Conservation (phyloP, 2,329 filamentous ascomycete species). For the Penicillium decumbens region DNA sequence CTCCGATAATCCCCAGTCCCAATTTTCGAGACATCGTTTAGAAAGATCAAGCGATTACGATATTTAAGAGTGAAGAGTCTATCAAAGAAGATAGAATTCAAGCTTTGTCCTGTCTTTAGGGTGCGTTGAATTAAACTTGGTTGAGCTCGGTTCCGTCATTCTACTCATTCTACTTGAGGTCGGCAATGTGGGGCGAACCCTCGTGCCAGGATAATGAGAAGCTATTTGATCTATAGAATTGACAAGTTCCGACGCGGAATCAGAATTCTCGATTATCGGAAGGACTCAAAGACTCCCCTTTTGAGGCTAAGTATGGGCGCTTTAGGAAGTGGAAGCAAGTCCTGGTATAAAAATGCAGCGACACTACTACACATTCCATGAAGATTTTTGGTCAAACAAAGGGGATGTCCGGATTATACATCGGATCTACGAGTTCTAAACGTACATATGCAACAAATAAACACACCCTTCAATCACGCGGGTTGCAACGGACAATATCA, state of each 20-base stretch:
- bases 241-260: too few relatives aligned
- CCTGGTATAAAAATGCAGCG: neutral
- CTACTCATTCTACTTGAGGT: neutral
- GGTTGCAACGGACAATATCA: slow-evolving; percentile 7
- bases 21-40: slow-evolving; percentile 1
- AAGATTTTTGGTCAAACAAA: slow-evolving; percentile 17
- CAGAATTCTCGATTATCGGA: too few relatives aligned
- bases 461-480: slow-evolving; percentile 11
- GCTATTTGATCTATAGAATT: neutral
- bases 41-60: too few relatives aligned
- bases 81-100: neutral
- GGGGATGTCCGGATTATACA: slow-evolving; percentile 22
- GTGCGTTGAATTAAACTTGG: neutral
- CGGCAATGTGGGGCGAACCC: neutral
- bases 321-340: neutral
- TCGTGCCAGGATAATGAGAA: neutral
- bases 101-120: neutral
- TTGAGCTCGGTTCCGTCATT: neutral
- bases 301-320: neutral
- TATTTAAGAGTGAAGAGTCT: too few relatives aligned
- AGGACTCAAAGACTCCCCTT: too few relatives aligned
- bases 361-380: slow-evolving; percentile 3
- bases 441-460: slow-evolving; percentile 28
- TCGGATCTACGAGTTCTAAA: slow-evolving; percentile 29
- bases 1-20: slow-evolving; percentile 13